phyloP scores from a whole-genome alignment of 768 basidiomycete genomes.

The Collybiopsis luxurians region DNA sequence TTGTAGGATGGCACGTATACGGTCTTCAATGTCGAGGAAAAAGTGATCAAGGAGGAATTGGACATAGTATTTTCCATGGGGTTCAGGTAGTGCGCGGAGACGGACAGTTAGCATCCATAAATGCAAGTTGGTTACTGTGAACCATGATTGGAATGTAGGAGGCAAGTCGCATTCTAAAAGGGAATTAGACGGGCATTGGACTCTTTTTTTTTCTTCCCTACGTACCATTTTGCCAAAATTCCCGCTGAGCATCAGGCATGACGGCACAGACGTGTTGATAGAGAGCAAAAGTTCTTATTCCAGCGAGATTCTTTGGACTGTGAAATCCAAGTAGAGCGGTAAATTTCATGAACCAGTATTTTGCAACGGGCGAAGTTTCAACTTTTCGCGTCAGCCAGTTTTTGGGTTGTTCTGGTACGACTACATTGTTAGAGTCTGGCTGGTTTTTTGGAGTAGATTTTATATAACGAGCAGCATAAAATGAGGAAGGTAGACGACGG shows the following conservation, averaged over 20 bases:
- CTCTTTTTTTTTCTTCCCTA: slow-evolving; percentile 3
- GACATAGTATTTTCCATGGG: slow-evolving; percentile 64
- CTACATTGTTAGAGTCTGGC: too few relatives aligned
- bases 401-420: slow-evolving; percentile 20
- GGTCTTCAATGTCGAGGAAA: slow-evolving; percentile 91
- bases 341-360: slow-evolving; percentile 43
- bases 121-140: slow-evolving; percentile 89
- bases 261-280: slow-evolving; percentile 57
- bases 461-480: too few relatives aligned
- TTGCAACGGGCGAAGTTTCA: slow-evolving; percentile 45
- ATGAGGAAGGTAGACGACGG: too few relatives aligned
- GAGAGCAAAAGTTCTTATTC: slow-evolving; percentile 51
- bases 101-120: slow-evolving; percentile 89
- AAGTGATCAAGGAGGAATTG: slow-evolving; percentile 92
- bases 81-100: slow-evolving; percentile 74
- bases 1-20: slow-evolving; percentile 78
- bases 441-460: too few relatives aligned
- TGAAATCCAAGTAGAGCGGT: slow-evolving; percentile 57
- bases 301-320: slow-evolving; percentile 59
- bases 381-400: slow-evolving; percentile 59
- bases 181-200: neutral
- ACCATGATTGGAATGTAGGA: slow-evolving; percentile 96
- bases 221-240: slow-evolving; percentile 67
- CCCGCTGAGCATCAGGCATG: slow-evolving; percentile 54
- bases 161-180: slow-evolving; percentile 76